Evolutionary conservation across 2,329 filamentous ascomycete species (phyloP).

Genomic region (Botrytis elliptica): DNA sequence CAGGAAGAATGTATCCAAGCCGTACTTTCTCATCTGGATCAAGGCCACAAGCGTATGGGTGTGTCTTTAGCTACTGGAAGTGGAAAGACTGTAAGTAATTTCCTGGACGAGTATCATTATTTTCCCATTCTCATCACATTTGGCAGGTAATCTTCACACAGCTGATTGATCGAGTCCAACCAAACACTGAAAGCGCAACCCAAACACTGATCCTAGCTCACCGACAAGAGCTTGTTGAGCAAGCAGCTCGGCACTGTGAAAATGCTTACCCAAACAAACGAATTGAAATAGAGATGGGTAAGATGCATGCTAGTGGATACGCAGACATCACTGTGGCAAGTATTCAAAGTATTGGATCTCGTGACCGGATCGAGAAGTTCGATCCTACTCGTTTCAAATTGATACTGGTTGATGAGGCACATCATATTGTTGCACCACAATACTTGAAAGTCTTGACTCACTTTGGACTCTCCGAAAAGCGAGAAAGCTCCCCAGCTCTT

Average conservation of each 20-base stretch:
- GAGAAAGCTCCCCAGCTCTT: conserved; percentile 58
- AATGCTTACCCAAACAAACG: conserved; percentile 75
- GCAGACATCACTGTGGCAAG: conserved; percentile 96
- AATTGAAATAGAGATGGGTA: conserved; percentile 91
- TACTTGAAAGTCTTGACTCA: conserved; percentile 77
- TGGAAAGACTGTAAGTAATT: conserved; percentile 72
- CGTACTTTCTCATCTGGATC: conserved; percentile 65
- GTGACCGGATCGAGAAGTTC: conserved; percentile 77
- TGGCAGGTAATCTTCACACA: conserved; percentile 89
- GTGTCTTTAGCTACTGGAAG: conserved; percentile 85
- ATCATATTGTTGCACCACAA: conserved; percentile 85
- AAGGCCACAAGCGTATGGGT: conserved; percentile 76
- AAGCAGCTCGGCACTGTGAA: conserved; percentile 82
- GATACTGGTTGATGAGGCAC: conserved; percentile 90
- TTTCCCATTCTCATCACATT: conserved; percentile 2
- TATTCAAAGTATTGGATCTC: conserved; percentile 77
- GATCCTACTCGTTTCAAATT: conserved; percentile 80
- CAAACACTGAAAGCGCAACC: conserved; percentile 55
- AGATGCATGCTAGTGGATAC: conserved; percentile 67
- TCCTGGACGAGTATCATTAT: neutral
- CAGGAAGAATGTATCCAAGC: conserved; percentile 90
- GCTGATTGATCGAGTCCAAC: conserved; percentile 73
- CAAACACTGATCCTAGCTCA: conserved; percentile 92
- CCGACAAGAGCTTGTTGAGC: conserved; percentile 88
- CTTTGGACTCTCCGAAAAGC: conserved; percentile 65